Percentiles rank a stretch among this genome's conserved stretches.
phyloP scores from a whole-genome alignment of 2,329 filamentous ascomycete genomes.

The Dryadomyces quercus-mongolicae region DNA sequence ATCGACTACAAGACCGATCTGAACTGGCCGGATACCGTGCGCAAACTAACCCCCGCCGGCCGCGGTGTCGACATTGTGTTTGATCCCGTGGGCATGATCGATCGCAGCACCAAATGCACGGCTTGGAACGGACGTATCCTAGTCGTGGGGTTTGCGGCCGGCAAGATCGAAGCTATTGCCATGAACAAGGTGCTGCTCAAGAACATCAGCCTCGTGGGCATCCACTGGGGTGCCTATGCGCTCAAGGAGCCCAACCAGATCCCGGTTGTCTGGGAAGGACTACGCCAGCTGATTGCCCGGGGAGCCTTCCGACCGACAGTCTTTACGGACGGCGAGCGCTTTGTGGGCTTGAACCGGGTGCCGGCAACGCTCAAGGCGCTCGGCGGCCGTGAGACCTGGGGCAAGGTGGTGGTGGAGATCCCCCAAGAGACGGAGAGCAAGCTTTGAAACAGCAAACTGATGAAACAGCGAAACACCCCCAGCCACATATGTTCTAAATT shows the following conservation, averaged over 20 bases:
- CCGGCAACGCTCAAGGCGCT: conserved; percentile 65
- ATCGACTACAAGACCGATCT: conserved; percentile 62
- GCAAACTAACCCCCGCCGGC: conserved; percentile 61
- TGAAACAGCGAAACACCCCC: not conserved
- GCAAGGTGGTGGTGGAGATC: conserved; percentile 86
- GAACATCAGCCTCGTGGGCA: conserved; percentile 79
- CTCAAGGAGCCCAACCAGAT: conserved; percentile 60
- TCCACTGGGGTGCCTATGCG: conserved; percentile 85
- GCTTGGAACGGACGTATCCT: conserved; percentile 86
- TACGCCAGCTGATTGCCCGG: conserved; percentile 63
- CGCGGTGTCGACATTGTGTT: conserved; percentile 83
- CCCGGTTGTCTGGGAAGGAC: conserved; percentile 65
- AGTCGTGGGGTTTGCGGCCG: conserved; percentile 80
- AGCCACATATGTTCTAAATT: too few species aligned
- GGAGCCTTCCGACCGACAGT: conserved; percentile 75
- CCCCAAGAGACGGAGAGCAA: conserved; percentile 52
- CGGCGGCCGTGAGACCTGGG: conserved; percentile 78
- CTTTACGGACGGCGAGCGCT: conserved; percentile 63
- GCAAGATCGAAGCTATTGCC: conserved; percentile 79
- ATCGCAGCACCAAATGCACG: conserved; percentile 78
- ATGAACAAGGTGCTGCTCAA: conserved; percentile 89
- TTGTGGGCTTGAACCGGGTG: conserved; percentile 69
- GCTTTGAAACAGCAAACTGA: conserved; percentile 24
- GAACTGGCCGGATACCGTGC: conserved; percentile 56
- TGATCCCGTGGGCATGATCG: conserved; percentile 85